Evolutionary conservation across 1,284 basidiomycete genomes (phyloP), one percentile per base, ranked within the genome.

Genomic region (Moesziomyces globuligerus): DNA sequence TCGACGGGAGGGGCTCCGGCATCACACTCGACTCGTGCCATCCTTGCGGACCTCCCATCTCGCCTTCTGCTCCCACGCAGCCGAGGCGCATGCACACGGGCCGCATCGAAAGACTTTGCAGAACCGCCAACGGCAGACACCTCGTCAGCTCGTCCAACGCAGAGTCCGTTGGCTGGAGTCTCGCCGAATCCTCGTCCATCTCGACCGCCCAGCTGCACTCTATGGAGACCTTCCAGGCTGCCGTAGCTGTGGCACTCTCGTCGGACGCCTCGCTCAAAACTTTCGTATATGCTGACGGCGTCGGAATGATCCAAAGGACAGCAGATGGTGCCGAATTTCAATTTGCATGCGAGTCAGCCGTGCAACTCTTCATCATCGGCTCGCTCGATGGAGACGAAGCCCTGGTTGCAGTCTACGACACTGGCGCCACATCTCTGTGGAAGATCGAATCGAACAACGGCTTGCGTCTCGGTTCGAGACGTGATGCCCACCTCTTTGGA

Each of bases 1-100:
- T 77, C 34, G 75, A 77, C 23, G 74, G 73, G 3, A 36, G 64
- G 34, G 74, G 71, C 7, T 17, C 7, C 9, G 75, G 75, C 3
- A 64, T 76, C 11, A 43, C 48, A n/a, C 23, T 34, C 11, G 56
- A 60, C 37, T 20, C 25, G 3, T 45, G 44, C 10, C 68, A 66
- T 57, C 68, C 68, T 17, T 61, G 60, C 38, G 53, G 57, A 10
- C 52, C 68, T 3, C 56, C 53, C n/a, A 5, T 42, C 6, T 25
- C 34, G 21, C 11, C 25, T 13, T 17, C n/a, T 10, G 17, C 36
- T 3, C 21, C 37, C 7, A 25, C 46, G 6, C 18, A n/a, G 18
- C 38, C 21, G n/a, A 24, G 20, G 21, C 41, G 41, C 32, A 48
- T 48, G 23, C 64, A 67, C 25, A 46, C 49, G 7, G 26, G 55